These are phyloP conservation scores for Penicillium longicatenatum DNA, from an alignment of 495 filamentous ascomycete genomes.

Conservation along the genomic window DNA sequence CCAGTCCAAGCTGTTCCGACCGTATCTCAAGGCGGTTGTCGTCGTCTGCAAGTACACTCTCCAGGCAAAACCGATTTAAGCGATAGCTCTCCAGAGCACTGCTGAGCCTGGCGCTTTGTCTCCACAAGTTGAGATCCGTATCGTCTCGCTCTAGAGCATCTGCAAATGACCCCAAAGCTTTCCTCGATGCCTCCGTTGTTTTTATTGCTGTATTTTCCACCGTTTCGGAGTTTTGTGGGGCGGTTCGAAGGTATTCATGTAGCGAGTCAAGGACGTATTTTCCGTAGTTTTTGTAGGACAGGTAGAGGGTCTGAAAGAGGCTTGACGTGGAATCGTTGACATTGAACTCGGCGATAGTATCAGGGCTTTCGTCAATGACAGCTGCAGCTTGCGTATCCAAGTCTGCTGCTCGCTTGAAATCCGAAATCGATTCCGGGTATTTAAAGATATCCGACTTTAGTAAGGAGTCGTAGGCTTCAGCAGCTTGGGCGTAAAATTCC, in stretches of 20 bases:
- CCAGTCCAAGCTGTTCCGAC: constrained; percentile 75
- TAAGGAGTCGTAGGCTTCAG: constrained; percentile 79
- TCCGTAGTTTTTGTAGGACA: constrained; percentile 94
- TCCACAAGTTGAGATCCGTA: constrained; percentile 92
- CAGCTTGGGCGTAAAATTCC: constrained; percentile 69
- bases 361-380: constrained; percentile 41
- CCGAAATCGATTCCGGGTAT: constrained; percentile 80
- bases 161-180: constrained; percentile 62
- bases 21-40: constrained; percentile 69
- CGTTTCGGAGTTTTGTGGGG: constrained; percentile 33
- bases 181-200: constrained; percentile 26
- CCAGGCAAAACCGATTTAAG: constrained; percentile 82
- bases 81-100: constrained; percentile 73
- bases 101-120: constrained; percentile 76
- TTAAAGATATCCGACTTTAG: constrained; percentile 93
- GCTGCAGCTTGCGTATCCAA: constrained; percentile 58
- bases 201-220: constrained; percentile 15
- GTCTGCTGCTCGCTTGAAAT: constrained; percentile 66
- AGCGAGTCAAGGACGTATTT: constrained; percentile 83
- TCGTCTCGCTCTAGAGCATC: constrained; percentile 87
- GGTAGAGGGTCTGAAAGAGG: constrained; percentile 84
- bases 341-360: constrained; percentile 41
- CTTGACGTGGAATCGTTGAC: constrained; percentile 69
- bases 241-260: constrained; percentile 39
- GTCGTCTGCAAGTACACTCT: constrained; percentile 86